Evolutionary conservation across 352 stramenopile genomes (phyloP).

Genomic region (Pseudoperonospora humuli): DNA sequence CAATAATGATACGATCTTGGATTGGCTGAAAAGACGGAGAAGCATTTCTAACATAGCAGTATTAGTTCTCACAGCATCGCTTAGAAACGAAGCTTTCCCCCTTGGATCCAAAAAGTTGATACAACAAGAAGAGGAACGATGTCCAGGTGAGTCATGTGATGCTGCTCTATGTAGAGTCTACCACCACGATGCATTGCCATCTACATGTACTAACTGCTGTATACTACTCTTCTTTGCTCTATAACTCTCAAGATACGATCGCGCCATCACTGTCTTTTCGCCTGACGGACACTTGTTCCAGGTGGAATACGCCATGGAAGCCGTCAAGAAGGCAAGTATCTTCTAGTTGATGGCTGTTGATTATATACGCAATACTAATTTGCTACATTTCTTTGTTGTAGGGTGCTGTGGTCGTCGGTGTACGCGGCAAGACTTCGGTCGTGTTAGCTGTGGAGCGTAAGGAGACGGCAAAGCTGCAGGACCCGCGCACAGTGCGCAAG

Average conservation of each 20-base stretch:
- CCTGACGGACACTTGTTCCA: slow-evolving; percentile 99
- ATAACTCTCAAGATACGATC: slow-evolving; percentile 89
- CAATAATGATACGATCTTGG: not conserved
- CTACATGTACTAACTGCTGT: not conserved
- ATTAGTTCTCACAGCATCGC: too few relatives aligned
- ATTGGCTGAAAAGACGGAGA: slow-evolving; percentile 11
- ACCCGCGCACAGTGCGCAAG: slow-evolving; percentile 98
- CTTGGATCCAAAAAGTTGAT: slow-evolving; percentile 22
- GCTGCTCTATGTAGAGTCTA: not conserved
- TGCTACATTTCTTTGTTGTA: slow-evolving; percentile 15
- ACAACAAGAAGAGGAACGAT: slow-evolving; percentile 15
- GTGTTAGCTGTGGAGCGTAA: slow-evolving; percentile 90
- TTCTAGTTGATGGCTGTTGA: not conserved
- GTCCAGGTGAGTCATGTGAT: slow-evolving; percentile 29
- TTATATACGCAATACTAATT: too few relatives aligned
- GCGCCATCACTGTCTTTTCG: slow-evolving; percentile 99
- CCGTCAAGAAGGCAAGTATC: slow-evolving; percentile 88
- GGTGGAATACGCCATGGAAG: slow-evolving; percentile 99
- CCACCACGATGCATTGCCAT: too few relatives aligned
- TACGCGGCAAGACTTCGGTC: slow-evolving; percentile 94
- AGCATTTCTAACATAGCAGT: too few relatives aligned
- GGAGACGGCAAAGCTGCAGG: slow-evolving; percentile 90
- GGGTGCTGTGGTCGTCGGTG: slow-evolving; percentile 94
- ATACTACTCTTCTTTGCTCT: not conserved
- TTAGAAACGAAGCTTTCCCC: slow-evolving; percentile 3